Conservation (phyloP, 2,329 filamentous ascomycete species). For the Colletotrichum coccodes region DNA sequence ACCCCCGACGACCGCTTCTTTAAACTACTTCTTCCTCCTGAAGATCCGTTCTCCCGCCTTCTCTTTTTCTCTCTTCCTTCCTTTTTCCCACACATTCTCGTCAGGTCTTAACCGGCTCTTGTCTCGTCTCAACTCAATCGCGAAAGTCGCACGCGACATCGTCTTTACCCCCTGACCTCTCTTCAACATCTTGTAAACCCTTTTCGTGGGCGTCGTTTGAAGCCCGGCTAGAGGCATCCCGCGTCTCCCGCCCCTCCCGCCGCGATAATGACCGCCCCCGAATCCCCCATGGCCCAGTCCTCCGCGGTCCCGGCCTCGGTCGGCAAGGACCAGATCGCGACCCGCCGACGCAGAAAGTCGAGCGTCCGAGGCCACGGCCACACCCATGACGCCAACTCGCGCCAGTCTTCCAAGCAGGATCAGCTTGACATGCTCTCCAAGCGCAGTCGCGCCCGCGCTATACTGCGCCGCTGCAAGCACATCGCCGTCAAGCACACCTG, state of each 20-base stretch:
- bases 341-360: conserved; percentile 31
- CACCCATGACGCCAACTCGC: not conserved
- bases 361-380: conserved; percentile 27
- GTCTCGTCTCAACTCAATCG: not conserved
- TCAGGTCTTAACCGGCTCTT: conserved; percentile 9
- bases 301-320: conserved; percentile 3
- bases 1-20: conserved; percentile 25
- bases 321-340: conserved; percentile 23
- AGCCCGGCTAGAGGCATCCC: not conserved
- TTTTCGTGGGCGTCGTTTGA: not conserved
- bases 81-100: not conserved
- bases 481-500: conserved; percentile 39
- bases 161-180: not conserved
- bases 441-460: conserved; percentile 27
- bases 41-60: not conserved
- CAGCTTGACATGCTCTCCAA: conserved; percentile 29
- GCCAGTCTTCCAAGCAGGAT: conserved; percentile 22
- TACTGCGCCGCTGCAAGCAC: conserved; percentile 31
- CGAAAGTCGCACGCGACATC: not conserved
- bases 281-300: conserved; percentile 14
- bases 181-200: not conserved
- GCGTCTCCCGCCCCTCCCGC: not conserved
- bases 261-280: conserved; percentile 28
- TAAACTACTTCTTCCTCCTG: conserved; percentile 1
- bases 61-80: not conserved